Percentiles rank a stretch among this genome's conserved stretches.
Evolutionary conservation across 306 rosid species (phyloP).

Genomic region (Gastrolobium bilobum): DNA sequence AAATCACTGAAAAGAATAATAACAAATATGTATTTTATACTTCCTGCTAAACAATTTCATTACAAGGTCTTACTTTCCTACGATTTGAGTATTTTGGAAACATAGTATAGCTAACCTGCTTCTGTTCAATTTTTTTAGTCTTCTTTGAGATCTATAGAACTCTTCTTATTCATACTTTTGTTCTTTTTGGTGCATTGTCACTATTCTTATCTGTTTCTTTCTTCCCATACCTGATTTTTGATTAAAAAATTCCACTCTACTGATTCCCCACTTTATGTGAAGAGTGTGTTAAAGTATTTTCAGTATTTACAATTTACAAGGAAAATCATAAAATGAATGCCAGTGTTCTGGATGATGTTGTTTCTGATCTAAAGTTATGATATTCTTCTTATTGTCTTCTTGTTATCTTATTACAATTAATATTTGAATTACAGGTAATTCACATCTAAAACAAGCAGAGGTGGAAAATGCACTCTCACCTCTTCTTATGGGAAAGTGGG

Average conservation of each 20-base stretch:
- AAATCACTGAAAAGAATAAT: constrained; percentile 16
- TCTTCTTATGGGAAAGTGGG: constrained; percentile 44
- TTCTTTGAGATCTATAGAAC: constrained; percentile 14
- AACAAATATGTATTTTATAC: background rate
- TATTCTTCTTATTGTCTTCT: background rate
- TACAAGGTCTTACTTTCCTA: constrained; percentile 23
- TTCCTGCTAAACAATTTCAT: background rate
- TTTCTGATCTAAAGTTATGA: background rate
- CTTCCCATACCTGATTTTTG: background rate
- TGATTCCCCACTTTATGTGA: background rate
- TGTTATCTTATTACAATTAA: constrained; percentile 18
- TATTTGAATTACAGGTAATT: constrained; percentile 61
- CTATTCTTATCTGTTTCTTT: background rate
- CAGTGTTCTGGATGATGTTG: background rate
- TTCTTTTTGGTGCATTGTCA: background rate
- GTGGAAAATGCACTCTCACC: constrained; percentile 52
- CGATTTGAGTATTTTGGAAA: constrained; percentile 15
- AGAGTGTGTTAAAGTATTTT: constrained; percentile 19
- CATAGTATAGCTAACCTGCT: constrained; percentile 5
- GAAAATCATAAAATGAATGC: constrained; percentile 1
- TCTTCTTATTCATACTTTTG: background rate
- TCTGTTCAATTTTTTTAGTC: background rate
- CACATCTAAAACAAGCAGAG: constrained; percentile 51
- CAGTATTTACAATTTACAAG: background rate
- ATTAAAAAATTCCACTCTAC: background rate